A percentile compares a stretch with the other conserved stretches of the same genome.
phyloP scores from a whole-genome alignment of 805 yeast genomes.

The Schwanniomyces yamadae region DNA sequence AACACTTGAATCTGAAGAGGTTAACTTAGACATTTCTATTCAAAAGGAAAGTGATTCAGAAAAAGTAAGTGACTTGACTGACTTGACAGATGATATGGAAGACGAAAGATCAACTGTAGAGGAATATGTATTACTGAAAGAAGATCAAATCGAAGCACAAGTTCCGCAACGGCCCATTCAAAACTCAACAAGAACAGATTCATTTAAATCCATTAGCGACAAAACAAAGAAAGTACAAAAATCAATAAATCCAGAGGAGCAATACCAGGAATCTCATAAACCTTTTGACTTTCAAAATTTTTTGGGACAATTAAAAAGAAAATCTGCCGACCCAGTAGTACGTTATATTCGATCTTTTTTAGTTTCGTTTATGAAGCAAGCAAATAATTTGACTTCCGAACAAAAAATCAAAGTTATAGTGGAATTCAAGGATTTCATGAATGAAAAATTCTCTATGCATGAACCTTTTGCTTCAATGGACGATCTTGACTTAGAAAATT shows the following conservation, averaged over 20 bases:
- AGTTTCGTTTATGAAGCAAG: constrained; percentile 65
- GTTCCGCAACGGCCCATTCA: neutral
- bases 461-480: constrained; percentile 74
- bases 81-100: constrained; percentile 12
- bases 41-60: neutral
- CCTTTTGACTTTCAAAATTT: constrained; percentile 85
- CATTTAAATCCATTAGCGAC: neutral
- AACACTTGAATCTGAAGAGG: neutral
- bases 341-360: constrained; percentile 83
- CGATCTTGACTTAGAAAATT: constrained; percentile 60
- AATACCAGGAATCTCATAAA: constrained; percentile 41
- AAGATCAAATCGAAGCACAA: constrained; percentile 10
- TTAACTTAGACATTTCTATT: neutral
- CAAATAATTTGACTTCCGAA: constrained; percentile 57
- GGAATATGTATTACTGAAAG: constrained; percentile 17
- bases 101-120: constrained; percentile 13
- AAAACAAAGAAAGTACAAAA: constrained; percentile 10
- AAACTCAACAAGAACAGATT: neutral
- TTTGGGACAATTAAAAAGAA: constrained; percentile 64
- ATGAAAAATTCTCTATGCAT: constrained; percentile 54
- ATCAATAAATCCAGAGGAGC: constrained; percentile 30
- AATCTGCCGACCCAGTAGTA: constrained; percentile 84
- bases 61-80: constrained; percentile 7
- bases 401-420: constrained; percentile 76
- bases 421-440: constrained; percentile 76